Base-by-base conservation (phyloP, 208 protist genomes). In the Wallacemonas collosoma region DNA sequence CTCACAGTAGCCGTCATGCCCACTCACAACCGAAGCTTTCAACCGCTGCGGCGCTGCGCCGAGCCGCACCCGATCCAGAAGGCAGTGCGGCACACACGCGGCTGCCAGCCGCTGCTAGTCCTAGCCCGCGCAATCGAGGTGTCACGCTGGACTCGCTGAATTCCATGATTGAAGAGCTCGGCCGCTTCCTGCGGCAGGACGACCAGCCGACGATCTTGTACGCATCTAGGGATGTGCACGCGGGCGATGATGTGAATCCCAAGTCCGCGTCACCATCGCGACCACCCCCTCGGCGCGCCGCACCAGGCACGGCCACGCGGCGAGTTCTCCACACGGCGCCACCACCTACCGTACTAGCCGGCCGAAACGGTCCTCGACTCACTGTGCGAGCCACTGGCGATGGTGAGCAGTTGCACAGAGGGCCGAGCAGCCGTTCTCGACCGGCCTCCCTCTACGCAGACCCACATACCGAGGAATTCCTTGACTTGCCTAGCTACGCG, bases 401-500 rank as follows among this genome's bases (percentile, higher is more conserved):
- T 12, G 45, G 45, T 12, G 45, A 50, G 6, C 8, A 14, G 6
- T 6, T 12, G 8, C 12, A 50, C 45, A 6, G 45, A 6, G 45
- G 6, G 8, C 45, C 6, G 8, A 50, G 6, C 8, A 12, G 45
- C 58, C 8, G 39, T 41, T 61, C 12, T 71, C 50, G 64, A 66
- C 14, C 72, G 51, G 5, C 53, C 40, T 6, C 12, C 1, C 4
- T 17, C 55, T 4, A 12, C 38, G 61, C 1, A 54, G 45, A 64
- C 12, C 17, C 70, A 5, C 61, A 61, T 44, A n/a, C 43, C 7
- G 65, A 68, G 55, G 53, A 60, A 8, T 57, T 39, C 8, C 11
- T 7, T 15, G 53, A 36, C 17, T 55, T 79, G 1, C 89, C 89
- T 7, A 84, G 89, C 60, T 94, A 94, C 74, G 85, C 87, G 12